Percentiles rank a stretch among this genome's conserved stretches.
These are phyloP conservation scores for Candida ipomoeae DNA, from an alignment of 805 yeast genomes.

Conservation along the genomic window DNA sequence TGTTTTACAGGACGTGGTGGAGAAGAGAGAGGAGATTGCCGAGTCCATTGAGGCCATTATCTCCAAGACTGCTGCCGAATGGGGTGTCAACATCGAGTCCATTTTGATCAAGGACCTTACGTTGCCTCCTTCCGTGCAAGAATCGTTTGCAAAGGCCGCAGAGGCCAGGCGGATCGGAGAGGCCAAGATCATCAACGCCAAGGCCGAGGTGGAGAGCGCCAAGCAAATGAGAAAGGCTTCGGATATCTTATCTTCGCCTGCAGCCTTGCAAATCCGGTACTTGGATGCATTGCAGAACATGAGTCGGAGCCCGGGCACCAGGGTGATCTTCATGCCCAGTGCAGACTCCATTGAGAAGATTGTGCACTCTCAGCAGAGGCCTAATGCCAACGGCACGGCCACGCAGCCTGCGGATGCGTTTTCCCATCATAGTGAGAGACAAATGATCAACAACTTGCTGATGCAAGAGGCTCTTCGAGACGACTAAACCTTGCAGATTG, in stretches of 20 bases:
- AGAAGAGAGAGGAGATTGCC: constrained; percentile 65
- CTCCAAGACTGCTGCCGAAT: constrained; percentile 54
- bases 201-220: constrained; percentile 72
- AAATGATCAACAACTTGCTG: constrained; percentile 14
- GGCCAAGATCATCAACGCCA: constrained; percentile 68
- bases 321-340: constrained; percentile 71
- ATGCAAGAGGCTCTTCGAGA: constrained; percentile 19
- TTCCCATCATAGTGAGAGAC: constrained; percentile 8
- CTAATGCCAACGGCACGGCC: constrained; percentile 5
- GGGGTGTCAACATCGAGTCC: constrained; percentile 70
- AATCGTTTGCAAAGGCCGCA: constrained; percentile 67
- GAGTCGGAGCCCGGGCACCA: constrained; percentile 59
- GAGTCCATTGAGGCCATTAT: constrained; percentile 59
- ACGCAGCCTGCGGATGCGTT: constrained; percentile 2
- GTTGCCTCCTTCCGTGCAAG: constrained; percentile 51
- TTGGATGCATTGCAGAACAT: constrained; percentile 74
- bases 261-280: constrained; percentile 76
- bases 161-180: constrained; percentile 75
- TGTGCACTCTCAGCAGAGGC: constrained; percentile 22
- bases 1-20: constrained; percentile 65
- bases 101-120: constrained; percentile 64
- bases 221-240: constrained; percentile 77
- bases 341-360: constrained; percentile 40
- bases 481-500: neutral
- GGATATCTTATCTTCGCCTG: constrained; percentile 66